phyloP scores from a whole-genome alignment of 2,329 filamentous ascomycete species.

The Ophiosphaerella herpotricha region DNA sequence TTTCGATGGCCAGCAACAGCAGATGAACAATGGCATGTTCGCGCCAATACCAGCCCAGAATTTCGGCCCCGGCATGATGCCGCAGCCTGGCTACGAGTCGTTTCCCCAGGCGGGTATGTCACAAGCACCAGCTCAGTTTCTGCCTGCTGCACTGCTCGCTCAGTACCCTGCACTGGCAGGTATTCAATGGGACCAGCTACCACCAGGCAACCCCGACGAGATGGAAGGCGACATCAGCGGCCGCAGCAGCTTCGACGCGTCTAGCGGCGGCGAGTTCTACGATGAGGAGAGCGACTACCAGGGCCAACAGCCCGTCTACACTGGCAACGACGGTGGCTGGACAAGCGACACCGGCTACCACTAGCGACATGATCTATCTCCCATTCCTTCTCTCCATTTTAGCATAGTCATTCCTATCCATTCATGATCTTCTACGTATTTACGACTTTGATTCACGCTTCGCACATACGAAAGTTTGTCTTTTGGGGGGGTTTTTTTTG shows the following conservation, averaged over 20 bases:
- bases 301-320: constrained; percentile 33
- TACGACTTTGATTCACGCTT: constrained; percentile 7
- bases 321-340: constrained; percentile 39
- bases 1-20: constrained; percentile 65
- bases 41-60: constrained; percentile 35
- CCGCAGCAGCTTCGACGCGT: constrained; percentile 76
- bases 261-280: constrained; percentile 70
- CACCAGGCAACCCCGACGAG: constrained; percentile 62
- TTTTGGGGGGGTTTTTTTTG: constrained; percentile 9
- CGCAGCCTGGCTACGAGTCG: constrained; percentile 40
- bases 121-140: constrained; percentile 46
- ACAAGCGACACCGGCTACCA: constrained; percentile 34
- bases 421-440: constrained; percentile 4
- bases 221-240: constrained; percentile 69
- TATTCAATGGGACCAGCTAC: constrained; percentile 81
- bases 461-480: constrained; percentile 6
- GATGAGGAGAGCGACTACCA: constrained; percentile 67
- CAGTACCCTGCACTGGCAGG: constrained; percentile 94
- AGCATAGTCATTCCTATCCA: neutral
- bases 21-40: constrained; percentile 54
- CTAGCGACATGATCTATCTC: neutral
- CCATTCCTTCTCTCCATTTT: neutral
- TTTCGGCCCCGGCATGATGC: constrained; percentile 39
- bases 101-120: constrained; percentile 35
- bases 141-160: constrained; percentile 86